Conservation (phyloP, 106 monocot species). For the Agapanthus africanus region DNA sequence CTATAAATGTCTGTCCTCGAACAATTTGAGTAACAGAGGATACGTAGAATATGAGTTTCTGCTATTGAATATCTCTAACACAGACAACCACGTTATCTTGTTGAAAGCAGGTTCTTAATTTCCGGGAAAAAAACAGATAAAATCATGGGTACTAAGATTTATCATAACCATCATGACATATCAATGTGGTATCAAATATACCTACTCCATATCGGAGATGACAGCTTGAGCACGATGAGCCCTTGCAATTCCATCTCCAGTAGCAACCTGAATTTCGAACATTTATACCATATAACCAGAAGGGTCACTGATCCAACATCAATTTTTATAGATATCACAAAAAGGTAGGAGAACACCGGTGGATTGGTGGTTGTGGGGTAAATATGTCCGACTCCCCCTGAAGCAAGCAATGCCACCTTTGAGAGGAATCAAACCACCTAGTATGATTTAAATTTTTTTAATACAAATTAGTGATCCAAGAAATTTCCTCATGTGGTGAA, state of each 20-base stretch:
- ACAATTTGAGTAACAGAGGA: background rate
- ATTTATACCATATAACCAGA: background rate
- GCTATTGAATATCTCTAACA: background rate
- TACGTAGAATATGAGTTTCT: background rate
- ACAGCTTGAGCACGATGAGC: conserved; percentile 84
- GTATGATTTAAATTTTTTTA: background rate
- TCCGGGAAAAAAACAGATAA: background rate
- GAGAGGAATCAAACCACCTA: conserved; percentile 81
- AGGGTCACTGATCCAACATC: background rate
- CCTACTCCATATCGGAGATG: conserved; percentile 98
- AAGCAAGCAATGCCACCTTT: conserved; percentile 85
- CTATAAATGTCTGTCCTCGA: background rate
- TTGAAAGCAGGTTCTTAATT: background rate
- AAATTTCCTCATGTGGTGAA: background rate
- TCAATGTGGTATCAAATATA: too few species aligned
- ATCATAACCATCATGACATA: background rate
- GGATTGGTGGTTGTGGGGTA: conserved; percentile 88
- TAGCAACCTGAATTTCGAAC: conserved; percentile 62
- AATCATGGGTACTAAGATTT: background rate
- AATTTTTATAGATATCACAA: background rate
- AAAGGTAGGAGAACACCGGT: conserved; percentile 37
- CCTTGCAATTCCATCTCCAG: conserved; percentile 96
- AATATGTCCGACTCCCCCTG: conserved; percentile 91
- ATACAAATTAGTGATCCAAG: background rate
- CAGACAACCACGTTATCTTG: too few species aligned